phyloP scores from a whole-genome alignment of 1,284 basidiomycete genomes.

The Rhodotorula sp. region DNA sequence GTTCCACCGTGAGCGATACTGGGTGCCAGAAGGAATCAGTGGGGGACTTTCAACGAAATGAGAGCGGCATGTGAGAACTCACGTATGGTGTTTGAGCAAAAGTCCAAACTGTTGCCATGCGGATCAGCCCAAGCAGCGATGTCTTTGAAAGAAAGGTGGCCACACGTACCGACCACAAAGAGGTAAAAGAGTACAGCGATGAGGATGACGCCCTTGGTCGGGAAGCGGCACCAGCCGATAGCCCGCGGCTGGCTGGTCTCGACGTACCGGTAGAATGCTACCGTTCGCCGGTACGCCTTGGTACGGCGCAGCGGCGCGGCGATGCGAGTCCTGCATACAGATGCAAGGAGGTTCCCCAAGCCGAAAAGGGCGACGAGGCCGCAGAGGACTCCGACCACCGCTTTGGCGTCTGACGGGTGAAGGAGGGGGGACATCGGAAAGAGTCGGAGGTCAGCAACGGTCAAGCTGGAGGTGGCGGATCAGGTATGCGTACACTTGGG shows the following conservation, averaged over 20 bases:
- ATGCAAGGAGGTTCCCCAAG: constrained; percentile 13
- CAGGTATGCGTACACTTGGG: constrained; percentile 24
- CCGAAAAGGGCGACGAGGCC: constrained; percentile 31
- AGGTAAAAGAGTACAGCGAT: constrained; percentile 47
- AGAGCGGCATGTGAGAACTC: neutral
- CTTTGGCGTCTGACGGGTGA: constrained; percentile 25
- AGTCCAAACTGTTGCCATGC: constrained; percentile 42
- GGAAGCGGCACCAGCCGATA: constrained; percentile 48
- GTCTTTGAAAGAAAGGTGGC: neutral
- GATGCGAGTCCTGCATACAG: neutral
- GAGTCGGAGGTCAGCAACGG: neutral
- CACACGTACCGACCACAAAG: constrained; percentile 48
- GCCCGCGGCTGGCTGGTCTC: constrained; percentile 37
- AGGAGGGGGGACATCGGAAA: neutral
- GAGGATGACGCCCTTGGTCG: constrained; percentile 48
- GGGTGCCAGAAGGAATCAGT: neutral
- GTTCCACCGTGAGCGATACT: constrained; percentile 50
- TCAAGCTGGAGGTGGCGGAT: constrained; percentile 13
- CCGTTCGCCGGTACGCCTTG: constrained; percentile 2
- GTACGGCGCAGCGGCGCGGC: constrained; percentile 8
- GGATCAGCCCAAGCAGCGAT: neutral
- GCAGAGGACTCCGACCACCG: constrained; percentile 44
- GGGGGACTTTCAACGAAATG: neutral
- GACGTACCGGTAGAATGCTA: constrained; percentile 27
- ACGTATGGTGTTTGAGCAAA: constrained; percentile 48